A percentile compares a stretch with the other conserved stretches of the same genome.
Conservation (phyloP, 805 yeast genomes). For the Hanseniaspora pseudoguilliermondii region DNA sequence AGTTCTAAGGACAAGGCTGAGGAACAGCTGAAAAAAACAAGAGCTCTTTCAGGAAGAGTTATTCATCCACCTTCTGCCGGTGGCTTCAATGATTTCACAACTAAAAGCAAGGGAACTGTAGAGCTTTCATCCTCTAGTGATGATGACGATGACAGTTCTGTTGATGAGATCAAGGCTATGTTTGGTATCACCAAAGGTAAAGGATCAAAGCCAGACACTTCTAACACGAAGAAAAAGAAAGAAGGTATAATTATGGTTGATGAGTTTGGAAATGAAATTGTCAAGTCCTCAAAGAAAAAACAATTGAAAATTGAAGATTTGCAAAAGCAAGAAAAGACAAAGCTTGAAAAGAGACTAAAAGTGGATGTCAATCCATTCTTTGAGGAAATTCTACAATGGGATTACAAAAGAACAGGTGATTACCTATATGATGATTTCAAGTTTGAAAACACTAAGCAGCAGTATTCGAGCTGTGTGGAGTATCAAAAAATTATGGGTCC, state of each 20-base stretch:
- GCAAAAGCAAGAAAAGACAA: constrained; percentile 42
- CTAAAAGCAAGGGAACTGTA: constrained; percentile 16
- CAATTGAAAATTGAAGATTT: constrained; percentile 33
- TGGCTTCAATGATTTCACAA: constrained; percentile 35
- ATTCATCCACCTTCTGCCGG: constrained; percentile 39
- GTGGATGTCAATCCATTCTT: constrained; percentile 71
- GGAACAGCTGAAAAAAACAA: constrained; percentile 24
- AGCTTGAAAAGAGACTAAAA: constrained; percentile 66
- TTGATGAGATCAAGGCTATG: constrained; percentile 22
- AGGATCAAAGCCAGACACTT: not conserved
- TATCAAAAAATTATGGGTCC: constrained; percentile 68
- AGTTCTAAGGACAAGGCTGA: constrained; percentile 19
- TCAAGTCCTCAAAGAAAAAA: constrained; percentile 27
- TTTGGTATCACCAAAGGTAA: constrained; percentile 20
- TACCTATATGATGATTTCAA: constrained; percentile 43
- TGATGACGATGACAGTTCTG: constrained; percentile 32
- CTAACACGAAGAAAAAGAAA: not conserved
- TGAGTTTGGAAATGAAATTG: constrained; percentile 27
- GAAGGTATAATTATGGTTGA: constrained; percentile 9
- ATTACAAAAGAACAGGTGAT: constrained; percentile 43
- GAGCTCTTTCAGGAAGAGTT: constrained; percentile 22
- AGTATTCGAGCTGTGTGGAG: constrained; percentile 46
- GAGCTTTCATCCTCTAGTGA: constrained; percentile 16
- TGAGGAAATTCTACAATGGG: constrained; percentile 59
- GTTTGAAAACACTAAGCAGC: constrained; percentile 36